Evolutionary conservation across 352 stramenopile genomes (phyloP).

Genomic region (Pythium apleroticum): DNA sequence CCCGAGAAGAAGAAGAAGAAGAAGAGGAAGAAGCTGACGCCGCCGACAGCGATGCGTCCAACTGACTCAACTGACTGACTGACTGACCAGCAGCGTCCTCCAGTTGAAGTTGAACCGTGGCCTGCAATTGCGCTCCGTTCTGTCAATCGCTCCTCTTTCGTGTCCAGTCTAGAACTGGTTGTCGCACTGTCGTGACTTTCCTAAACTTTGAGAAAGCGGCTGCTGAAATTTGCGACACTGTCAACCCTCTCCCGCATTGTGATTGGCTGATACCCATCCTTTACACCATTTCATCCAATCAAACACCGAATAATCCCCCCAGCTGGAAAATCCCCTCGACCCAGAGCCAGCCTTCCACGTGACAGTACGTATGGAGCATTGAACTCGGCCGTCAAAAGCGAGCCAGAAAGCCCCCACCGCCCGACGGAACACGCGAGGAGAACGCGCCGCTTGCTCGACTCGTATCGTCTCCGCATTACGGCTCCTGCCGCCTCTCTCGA

Average conservation of each 20-base stretch:
- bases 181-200: background rate
- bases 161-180: background rate
- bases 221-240: background rate
- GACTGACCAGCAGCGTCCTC: background rate
- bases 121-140: background rate
- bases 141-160: background rate
- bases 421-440: background rate
- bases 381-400: background rate
- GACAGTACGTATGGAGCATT: background rate
- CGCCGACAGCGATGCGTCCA: conserved; percentile 7
- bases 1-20: conserved; percentile 17
- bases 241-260: background rate
- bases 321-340: background rate
- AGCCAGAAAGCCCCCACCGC: background rate
- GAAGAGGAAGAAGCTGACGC: conserved; percentile 29
- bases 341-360: conserved; percentile 3
- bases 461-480: background rate
- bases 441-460: background rate
- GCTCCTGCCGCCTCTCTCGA: background rate
- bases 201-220: background rate
- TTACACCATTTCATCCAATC: background rate
- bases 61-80: background rate
- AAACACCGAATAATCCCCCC: background rate
- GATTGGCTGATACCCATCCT: conserved; percentile 8
- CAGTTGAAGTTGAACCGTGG: conserved; percentile 1